Evolutionary conservation across 129 eudicot species (phyloP), one percentile per base, ranked within the genome.

Genomic region (Pulicaria dysenterica): DNA sequence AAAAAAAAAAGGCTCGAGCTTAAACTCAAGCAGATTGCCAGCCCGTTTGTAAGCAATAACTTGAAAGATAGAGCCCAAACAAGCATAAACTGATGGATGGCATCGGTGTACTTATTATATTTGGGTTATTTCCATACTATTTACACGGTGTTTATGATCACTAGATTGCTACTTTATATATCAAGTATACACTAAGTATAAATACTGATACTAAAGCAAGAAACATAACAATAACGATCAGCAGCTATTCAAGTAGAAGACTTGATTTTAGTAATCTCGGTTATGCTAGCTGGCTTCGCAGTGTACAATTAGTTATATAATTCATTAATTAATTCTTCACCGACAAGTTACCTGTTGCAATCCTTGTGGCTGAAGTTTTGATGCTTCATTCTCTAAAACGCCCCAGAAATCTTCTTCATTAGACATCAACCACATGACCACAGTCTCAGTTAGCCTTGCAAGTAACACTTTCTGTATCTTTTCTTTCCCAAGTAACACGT

Each of bases 321-420:
- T 63, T 64, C 36, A 34, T 64, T 53, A 53, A 54, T 9, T 19
- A 24, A 64, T 66, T 56, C 46, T 66, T 75, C 67, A 66, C 46
- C 11, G 14, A 77, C 46, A 57, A 76, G 56, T 57, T 73, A 93
- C 98, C 96, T 93, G 99, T 58, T 90, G 97, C 82, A 94, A 78
- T 36, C 99, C 99, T 50, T 54, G 64, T 10, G 96, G 88, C 58
- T 81, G 82, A 74, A 94, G 91, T 71, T 84, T 87, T 38, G 88
- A 85, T 1, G 84, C 81, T 19, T 84, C 79, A 46, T 81, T 89
- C 72, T 90, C 99, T 44, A 94, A 68, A 81, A 94, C 85, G 15
- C 89, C 85, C 99, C 99, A 94, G 54, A 94, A 94, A 64, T 94
- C 99, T 57, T 88, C 84, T 75, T 94, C 97, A 36, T 94, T 85